phyloP scores from a whole-genome alignment of 2,329 filamentous ascomycete genomes.

The Pyricularia pennisetigena region DNA sequence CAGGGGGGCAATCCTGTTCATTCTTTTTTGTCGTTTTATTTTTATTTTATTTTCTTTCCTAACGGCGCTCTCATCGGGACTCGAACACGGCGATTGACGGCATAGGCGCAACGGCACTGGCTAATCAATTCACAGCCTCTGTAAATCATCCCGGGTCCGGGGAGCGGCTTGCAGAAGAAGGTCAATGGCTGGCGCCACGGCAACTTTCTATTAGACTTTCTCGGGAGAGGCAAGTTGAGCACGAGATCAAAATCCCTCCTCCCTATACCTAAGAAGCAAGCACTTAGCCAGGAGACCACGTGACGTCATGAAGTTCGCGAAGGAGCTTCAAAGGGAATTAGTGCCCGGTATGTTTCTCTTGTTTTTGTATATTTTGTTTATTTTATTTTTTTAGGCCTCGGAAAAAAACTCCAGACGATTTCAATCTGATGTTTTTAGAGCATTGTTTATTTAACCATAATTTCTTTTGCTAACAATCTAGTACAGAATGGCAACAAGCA shows the following conservation, averaged over 20 bases:
- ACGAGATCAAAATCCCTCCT: background rate
- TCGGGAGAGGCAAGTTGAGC: background rate
- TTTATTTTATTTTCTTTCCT: too few species aligned
- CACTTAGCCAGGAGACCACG: background rate
- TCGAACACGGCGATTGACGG: background rate
- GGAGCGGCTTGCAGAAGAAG: background rate
- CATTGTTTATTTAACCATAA: background rate
- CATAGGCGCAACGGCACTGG: background rate
- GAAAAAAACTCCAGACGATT: background rate
- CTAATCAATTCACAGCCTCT: background rate
- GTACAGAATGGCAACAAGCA: constrained; percentile 63
- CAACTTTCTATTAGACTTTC: background rate
- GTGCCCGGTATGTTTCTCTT: constrained; percentile 55
- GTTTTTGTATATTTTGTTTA: background rate
- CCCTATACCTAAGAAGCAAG: background rate
- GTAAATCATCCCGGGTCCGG: background rate
- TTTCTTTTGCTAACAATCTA: background rate
- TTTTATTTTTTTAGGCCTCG: too few species aligned
- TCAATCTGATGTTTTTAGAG: background rate
- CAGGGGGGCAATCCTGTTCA: background rate
- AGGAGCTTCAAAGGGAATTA: constrained; percentile 76
- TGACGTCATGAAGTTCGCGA: constrained; percentile 54
- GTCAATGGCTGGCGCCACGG: background rate
- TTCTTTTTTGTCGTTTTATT: too few species aligned
- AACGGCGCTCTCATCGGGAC: background rate